Percentiles rank a stretch among this genome's conserved stretches.
Evolutionary conservation across 306 rosid genomes (phyloP).

Genomic region (Quercus wislizeni): DNA sequence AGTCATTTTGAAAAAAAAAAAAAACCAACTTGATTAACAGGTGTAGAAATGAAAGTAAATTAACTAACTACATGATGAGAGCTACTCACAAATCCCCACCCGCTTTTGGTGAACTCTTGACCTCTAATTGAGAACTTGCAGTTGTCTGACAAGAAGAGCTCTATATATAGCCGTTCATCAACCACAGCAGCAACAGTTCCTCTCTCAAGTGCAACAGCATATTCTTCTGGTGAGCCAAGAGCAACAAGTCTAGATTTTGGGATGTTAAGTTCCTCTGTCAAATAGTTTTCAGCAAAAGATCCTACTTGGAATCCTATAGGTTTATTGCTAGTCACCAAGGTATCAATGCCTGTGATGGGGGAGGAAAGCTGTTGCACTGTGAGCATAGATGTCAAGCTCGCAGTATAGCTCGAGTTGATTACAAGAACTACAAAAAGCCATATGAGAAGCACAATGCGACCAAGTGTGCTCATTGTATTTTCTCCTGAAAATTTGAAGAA

Average conservation of each 20-base stretch:
- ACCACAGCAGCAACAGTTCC: slow-evolving; percentile 51
- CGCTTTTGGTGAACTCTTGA: slow-evolving; percentile 45
- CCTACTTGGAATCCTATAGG: slow-evolving; percentile 55
- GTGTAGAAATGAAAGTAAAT: neutral
- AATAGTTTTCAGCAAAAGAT: slow-evolving; percentile 44
- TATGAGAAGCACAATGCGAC: slow-evolving; percentile 37
- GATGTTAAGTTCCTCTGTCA: slow-evolving; percentile 37
- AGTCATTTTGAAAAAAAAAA: neutral
- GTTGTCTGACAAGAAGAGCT: slow-evolving; percentile 46
- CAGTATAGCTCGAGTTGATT: slow-evolving; percentile 54
- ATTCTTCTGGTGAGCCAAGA: slow-evolving; percentile 54
- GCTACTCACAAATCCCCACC: slow-evolving; percentile 59
- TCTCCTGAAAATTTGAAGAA: slow-evolving; percentile 41
- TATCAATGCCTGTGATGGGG: slow-evolving; percentile 46
- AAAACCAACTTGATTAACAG: neutral
- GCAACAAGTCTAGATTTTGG: slow-evolving; percentile 43
- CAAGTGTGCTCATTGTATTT: slow-evolving; percentile 37
- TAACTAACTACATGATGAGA: neutral
- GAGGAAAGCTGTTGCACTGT: slow-evolving; percentile 46
- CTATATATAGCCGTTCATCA: slow-evolving; percentile 46
- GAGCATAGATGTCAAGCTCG: slow-evolving; percentile 51
- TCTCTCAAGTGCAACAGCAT: slow-evolving; percentile 37
- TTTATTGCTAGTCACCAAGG: slow-evolving; percentile 36
- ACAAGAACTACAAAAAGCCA: slow-evolving; percentile 53
- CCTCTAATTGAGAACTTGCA: slow-evolving; percentile 42